Conservation (phyloP, 2,329 filamentous ascomycete genomes). For the Xenoacremonium recifei region DNA sequence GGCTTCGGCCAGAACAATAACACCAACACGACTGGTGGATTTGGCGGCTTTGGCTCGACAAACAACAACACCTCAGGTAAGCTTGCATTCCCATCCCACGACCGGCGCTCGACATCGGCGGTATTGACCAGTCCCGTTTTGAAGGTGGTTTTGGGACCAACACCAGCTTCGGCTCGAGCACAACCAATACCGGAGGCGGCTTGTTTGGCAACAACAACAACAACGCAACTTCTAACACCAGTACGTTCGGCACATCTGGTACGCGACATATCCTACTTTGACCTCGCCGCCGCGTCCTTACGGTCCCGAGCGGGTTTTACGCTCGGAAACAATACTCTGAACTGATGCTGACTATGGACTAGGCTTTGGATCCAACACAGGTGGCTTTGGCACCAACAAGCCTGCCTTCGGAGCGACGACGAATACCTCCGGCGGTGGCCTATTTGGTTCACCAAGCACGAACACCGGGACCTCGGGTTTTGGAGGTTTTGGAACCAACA, state of each 20-base stretch:
- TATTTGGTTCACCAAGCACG: slow-evolving; percentile 44
- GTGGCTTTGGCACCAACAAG: slow-evolving; percentile 41
- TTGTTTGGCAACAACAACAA: slow-evolving; percentile 44
- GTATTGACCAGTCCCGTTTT: slow-evolving; percentile 21
- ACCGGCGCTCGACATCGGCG: slow-evolving; percentile 16
- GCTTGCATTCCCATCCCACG: slow-evolving; percentile 31
- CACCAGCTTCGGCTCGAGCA: slow-evolving; percentile 43
- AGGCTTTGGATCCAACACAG: slow-evolving; percentile 37
- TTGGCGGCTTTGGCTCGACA: slow-evolving; percentile 56
- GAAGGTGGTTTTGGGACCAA: slow-evolving; percentile 33
- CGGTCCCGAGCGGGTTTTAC: too few relatives aligned
- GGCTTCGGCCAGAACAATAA: slow-evolving; percentile 60
- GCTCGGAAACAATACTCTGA: too few relatives aligned
- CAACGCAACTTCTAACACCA: slow-evolving; percentile 23
- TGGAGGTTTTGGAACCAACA: slow-evolving; percentile 40
- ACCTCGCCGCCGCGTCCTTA: too few relatives aligned
- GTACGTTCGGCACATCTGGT: slow-evolving; percentile 36
- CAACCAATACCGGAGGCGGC: slow-evolving; percentile 33
- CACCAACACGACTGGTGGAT: slow-evolving; percentile 42
- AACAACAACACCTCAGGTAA: slow-evolving; percentile 50
- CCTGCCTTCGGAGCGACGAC: slow-evolving; percentile 53
- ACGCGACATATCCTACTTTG: slow-evolving; percentile 19
- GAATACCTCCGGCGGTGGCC: slow-evolving; percentile 37
- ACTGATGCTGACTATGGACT: slow-evolving; percentile 25
- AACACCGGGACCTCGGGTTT: slow-evolving; percentile 37